These are phyloP conservation scores for Backusella parvicylindrica DNA, from an alignment of 192 early-diverging fungal species.

Conservation along the genomic window DNA sequence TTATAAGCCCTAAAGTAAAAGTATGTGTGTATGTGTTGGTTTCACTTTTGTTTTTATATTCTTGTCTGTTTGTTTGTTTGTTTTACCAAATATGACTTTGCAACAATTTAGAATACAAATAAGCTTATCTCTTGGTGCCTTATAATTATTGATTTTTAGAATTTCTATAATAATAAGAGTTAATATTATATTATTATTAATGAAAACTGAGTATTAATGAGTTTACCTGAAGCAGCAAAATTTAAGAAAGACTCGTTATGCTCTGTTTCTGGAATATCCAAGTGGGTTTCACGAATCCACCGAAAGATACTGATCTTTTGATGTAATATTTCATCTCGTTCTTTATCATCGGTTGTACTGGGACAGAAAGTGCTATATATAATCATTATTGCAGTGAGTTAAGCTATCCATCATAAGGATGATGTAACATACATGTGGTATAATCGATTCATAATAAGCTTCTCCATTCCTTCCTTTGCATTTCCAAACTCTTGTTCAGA, in stretches of 20 bases:
- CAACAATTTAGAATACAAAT: slow-evolving; percentile 85
- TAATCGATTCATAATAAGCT: slow-evolving; percentile 79
- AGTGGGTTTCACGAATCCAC: slow-evolving; percentile 68
- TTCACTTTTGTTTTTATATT: neutral
- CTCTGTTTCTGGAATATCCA: slow-evolving; percentile 62
- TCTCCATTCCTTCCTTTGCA: slow-evolving; percentile 82
- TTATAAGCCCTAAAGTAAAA: slow-evolving; percentile 11
- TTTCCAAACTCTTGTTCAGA: slow-evolving; percentile 74
- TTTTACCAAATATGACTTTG: slow-evolving; percentile 74
- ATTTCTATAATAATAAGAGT: slow-evolving; percentile 46
- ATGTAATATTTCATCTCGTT: slow-evolving; percentile 69
- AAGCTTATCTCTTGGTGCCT: slow-evolving; percentile 80
- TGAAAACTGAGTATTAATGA: neutral
- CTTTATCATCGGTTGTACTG: slow-evolving; percentile 70
- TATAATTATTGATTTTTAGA: slow-evolving; percentile 79
- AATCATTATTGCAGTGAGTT: neutral
- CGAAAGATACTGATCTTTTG: slow-evolving; percentile 77
- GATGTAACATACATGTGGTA: slow-evolving; percentile 54
- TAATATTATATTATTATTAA: neutral
- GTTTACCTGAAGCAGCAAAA: slow-evolving; percentile 58
- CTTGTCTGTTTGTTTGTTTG: neutral
- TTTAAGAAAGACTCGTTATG: slow-evolving; percentile 66
- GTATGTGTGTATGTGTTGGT: neutral
- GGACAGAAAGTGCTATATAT: slow-evolving; percentile 65
- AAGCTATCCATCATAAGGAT: too few species aligned